Percentiles rank a stretch among this genome's conserved stretches.
Conservation (phyloP, 2,329 filamentous ascomycete genomes). For the Hypomyces rosellus region DNA sequence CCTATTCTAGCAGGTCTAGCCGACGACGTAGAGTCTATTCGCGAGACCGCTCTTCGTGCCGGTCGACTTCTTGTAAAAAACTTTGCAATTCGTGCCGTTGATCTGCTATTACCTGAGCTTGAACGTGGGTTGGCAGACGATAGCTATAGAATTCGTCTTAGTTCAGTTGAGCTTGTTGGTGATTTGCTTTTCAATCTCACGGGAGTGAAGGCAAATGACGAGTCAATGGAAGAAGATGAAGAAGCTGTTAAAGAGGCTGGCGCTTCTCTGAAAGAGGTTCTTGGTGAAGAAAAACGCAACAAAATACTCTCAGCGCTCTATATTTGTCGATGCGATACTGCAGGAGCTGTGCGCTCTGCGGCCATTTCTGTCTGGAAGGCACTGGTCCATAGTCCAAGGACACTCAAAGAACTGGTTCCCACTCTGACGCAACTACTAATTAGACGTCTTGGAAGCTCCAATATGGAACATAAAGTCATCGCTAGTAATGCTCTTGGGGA, state of each 20-base stretch:
- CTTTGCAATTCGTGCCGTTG: conserved; percentile 90
- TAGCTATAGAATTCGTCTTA: conserved; percentile 94
- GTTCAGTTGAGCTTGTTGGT: conserved; percentile 94
- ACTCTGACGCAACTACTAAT: conserved; percentile 95
- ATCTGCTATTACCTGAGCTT: conserved; percentile 86
- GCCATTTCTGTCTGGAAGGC: conserved; percentile 93
- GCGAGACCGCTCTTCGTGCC: conserved; percentile 91
- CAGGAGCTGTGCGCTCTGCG: conserved; percentile 80
- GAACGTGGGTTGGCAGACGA: conserved; percentile 96
- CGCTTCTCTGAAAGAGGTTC: conserved; percentile 84
- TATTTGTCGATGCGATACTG: conserved; percentile 95
- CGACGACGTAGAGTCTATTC: conserved; percentile 92
- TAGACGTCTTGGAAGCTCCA: conserved; percentile 84
- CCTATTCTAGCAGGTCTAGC: conserved; percentile 90
- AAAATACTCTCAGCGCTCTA: conserved; percentile 96
- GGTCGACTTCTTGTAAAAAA: conserved; percentile 96
- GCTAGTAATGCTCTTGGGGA: conserved; percentile 95
- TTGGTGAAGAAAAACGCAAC: conserved; percentile 94
- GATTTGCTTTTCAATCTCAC: conserved; percentile 97
- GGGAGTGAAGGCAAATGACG: conserved; percentile 75
- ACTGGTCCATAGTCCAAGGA: conserved; percentile 83
- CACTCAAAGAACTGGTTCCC: conserved; percentile 89
- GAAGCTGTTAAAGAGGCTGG: conserved; percentile 75
- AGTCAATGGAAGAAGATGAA: conserved; percentile 74
- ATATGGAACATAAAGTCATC: conserved; percentile 98